A percentile compares a stretch with the other conserved stretches of the same genome.
These are phyloP conservation scores for Spathaspora sp. DNA, from an alignment of 1,139 yeast genomes.

Conservation along the genomic window DNA sequence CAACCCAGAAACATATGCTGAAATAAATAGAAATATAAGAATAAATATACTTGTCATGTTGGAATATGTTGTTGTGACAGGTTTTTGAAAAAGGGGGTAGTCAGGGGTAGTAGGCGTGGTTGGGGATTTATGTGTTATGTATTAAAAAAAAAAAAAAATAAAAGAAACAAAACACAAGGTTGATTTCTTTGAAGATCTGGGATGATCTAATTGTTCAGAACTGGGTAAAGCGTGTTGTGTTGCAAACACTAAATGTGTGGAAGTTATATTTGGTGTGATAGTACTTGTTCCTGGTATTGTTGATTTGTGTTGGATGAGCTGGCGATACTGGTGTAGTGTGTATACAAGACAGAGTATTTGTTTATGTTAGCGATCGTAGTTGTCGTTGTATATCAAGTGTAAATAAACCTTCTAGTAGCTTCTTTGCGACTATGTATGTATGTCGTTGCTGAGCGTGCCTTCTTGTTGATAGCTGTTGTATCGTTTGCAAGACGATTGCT, in stretches of 20 bases:
- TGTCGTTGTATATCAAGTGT: not conserved
- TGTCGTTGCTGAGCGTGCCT: not conserved
- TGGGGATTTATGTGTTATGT: not conserved
- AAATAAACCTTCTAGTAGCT: not conserved
- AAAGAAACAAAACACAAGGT: not conserved
- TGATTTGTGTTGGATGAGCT: not conserved
- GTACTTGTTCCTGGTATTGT: too few species aligned
- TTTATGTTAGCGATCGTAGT: not conserved
- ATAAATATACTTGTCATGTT: constrained; percentile 3
- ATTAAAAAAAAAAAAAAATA: not conserved
- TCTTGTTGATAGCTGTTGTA: not conserved
- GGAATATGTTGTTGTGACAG: not conserved
- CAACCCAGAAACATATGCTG: not conserved
- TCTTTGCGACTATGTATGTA: not conserved
- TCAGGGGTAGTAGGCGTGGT: not conserved
- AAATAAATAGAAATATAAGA: constrained; percentile 5
- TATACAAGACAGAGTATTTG: not conserved
- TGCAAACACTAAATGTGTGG: not conserved
- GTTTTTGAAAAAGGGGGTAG: constrained; percentile 1
- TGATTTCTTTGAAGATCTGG: too few species aligned
- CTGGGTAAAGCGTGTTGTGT: not conserved
- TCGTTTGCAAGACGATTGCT: not conserved
- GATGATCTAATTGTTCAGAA: too few species aligned
- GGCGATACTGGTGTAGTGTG: not conserved
- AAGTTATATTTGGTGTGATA: not conserved